Conservation (phyloP, 2,329 filamentous ascomycete genomes). For the Penicillium sclerotigenum region DNA sequence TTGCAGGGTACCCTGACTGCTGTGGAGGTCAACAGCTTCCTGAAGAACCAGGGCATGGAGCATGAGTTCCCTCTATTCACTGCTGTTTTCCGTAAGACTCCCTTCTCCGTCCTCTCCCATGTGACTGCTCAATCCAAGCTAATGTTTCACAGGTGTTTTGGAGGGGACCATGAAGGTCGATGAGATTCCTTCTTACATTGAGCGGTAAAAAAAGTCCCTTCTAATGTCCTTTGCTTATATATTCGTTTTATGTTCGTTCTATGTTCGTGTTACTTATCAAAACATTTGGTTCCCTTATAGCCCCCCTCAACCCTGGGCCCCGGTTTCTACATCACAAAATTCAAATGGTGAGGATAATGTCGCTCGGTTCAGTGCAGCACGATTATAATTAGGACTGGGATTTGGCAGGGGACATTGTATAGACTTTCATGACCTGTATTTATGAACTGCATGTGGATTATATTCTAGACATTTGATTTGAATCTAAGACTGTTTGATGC, state of each 20-base stretch:
- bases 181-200: conserved; percentile 72
- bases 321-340: conserved; percentile 13
- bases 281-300: conserved; percentile 14
- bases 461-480: conserved; percentile 1
- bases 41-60: conserved; percentile 74
- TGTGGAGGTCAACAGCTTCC: conserved; percentile 83
- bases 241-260: no score
- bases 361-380: conserved; percentile 17
- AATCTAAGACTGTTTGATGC: background rate
- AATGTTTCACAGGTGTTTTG: conserved; percentile 59
- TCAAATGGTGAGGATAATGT: conserved; percentile 16
- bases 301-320: conserved; percentile 17
- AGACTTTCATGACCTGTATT: conserved; percentile 24
- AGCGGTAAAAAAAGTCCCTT: conserved; percentile 37
- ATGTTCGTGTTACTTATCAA: conserved; percentile 22
- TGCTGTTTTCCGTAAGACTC: conserved; percentile 64
- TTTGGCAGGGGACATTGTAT: conserved; percentile 11
- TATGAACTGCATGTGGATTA: conserved; percentile 8
- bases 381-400: conserved; percentile 17
- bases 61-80: conserved; percentile 89
- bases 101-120: background rate
- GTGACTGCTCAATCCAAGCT: conserved; percentile 17
- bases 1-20: conserved; percentile 92
- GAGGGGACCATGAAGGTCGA: conserved; percentile 72
- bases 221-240: conserved; percentile 3